A percentile compares a stretch with the other conserved stretches of the same genome.
phyloP scores from a whole-genome alignment of 2,329 filamentous ascomycete genomes.

The Pyrenophora graminea region DNA sequence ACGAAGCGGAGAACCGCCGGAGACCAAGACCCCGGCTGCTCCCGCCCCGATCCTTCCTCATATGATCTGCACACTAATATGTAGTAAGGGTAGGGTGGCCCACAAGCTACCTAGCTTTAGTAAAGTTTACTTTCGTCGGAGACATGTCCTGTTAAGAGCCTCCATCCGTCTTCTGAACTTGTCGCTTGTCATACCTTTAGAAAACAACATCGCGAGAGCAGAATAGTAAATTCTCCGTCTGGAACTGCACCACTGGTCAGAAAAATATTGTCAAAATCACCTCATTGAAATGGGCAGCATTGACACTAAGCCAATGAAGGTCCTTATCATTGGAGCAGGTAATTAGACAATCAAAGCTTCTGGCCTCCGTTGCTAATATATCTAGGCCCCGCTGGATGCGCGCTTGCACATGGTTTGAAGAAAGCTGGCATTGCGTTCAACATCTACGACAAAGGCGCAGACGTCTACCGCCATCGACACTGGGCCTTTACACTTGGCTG shows the following conservation, averaged over 20 bases:
- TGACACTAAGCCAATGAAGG: constrained; percentile 19
- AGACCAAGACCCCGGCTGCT: constrained; percentile 9
- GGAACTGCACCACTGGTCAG: too few species aligned
- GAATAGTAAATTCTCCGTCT: too few species aligned
- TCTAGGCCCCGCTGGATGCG: constrained; percentile 49
- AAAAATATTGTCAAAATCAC: not conserved
- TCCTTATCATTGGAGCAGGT: constrained; percentile 35
- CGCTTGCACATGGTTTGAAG: constrained; percentile 49
- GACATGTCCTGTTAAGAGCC: too few species aligned
- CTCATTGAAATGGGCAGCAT: constrained; percentile 3
- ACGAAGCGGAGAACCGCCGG: constrained; percentile 26
- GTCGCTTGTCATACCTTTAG: not conserved
- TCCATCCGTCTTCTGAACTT: not conserved
- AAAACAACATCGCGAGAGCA: too few species aligned
- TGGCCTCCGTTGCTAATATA: not conserved
- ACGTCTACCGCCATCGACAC: constrained; percentile 36
- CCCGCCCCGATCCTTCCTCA: constrained; percentile 13
- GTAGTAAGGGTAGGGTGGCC: too few species aligned
- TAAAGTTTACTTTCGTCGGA: too few species aligned
- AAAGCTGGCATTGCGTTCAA: constrained; percentile 38
- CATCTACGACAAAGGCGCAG: constrained; percentile 37
- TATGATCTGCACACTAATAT: not conserved
- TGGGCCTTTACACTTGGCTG: constrained; percentile 48
- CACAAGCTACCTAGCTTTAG: too few species aligned
- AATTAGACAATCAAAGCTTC: not conserved